Evolutionary conservation across 768 basidiomycete genomes (phyloP), one percentile per base, ranked within the genome.

Genomic region (Leccinum imitatum): DNA sequence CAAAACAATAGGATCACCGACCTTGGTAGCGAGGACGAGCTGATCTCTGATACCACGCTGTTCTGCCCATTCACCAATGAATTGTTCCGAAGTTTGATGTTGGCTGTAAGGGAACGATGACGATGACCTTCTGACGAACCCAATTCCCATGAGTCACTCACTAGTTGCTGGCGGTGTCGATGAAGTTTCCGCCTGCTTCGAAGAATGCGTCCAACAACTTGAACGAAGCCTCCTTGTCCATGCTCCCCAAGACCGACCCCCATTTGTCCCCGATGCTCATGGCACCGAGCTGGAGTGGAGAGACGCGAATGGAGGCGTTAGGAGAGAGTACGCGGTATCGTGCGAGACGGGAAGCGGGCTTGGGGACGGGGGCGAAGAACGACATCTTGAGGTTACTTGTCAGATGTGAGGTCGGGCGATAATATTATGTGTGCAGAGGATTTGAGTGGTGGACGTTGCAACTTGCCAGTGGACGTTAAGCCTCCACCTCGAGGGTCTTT

Each of bases 261-360:
- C 80, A 81, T 53, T 77, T 73, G 61, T 80, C 76, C 7, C 81
- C 80, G 35, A 82, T 77, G 68, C 72, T 80, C 80, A 80, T 79
- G 4, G 75, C 81, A 3, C 82, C 81, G 27, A 84, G 77, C 31
- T 73, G 71, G 19, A 83, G 66, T 0, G 82, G 81, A 3, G 82
- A 84, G 15, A 83, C 82, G 48, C 76, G 77, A 27, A 83, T 69
- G 9, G 79, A 79, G 1, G 81, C 78, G 10, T 62, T 47, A 6
- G 78, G 75, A 0, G 78, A 74, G 15, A 82, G 69, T 14, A 64
- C 62, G n/a, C 80, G 76, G 65, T 80, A 77, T 17, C 72, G 63
- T 17, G 76, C 77, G 9, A 78, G 76, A 8, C 66, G 65, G 2
- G 77, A 74, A 14, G 69, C 59, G 3, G 75, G 75, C 53, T 65